Conservation (phyloP, 768 basidiomycete species). For the Rhodosporidiobolus odoratus region DNA sequence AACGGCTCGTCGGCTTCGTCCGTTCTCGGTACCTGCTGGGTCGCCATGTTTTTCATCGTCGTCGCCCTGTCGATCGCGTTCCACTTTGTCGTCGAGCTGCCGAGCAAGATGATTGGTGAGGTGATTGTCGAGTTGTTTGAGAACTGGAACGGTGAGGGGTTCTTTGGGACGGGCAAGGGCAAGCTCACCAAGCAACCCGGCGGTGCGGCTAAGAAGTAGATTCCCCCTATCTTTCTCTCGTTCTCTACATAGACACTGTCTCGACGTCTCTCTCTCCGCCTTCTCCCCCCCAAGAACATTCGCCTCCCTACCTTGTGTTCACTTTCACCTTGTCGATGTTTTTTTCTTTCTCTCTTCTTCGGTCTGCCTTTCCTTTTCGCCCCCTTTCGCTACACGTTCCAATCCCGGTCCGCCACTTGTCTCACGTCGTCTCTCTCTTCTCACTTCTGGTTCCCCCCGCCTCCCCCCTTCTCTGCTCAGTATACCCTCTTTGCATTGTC, state of each 20-base stretch:
- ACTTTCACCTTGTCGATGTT: not conserved
- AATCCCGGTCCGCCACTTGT: too few relatives aligned
- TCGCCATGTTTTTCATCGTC: conserved; percentile 40
- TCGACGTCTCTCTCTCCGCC: not conserved
- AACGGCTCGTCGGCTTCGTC: conserved; percentile 32
- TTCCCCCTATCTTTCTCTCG: not conserved
- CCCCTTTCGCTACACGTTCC: not conserved
- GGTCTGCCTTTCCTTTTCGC: not conserved
- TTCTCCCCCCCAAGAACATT: not conserved
- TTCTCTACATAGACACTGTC: conserved; percentile 3
- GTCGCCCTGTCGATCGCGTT: conserved; percentile 41
- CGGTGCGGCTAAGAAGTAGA: conserved; percentile 7
- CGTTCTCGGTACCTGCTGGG: conserved; percentile 42
- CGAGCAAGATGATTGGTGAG: conserved; percentile 43
- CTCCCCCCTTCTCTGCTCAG: not conserved
- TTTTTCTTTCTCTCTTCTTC: not conserved
- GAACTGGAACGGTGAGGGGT: conserved; percentile 37
- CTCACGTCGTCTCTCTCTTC: too few relatives aligned
- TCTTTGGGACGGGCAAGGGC: not conserved
- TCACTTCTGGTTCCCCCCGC: too few relatives aligned
- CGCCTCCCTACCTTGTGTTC: not conserved
- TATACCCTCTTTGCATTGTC: not conserved
- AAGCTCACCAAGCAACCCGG: conserved; percentile 8
- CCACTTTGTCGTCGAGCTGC: conserved; percentile 44
- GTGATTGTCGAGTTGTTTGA: conserved; percentile 39